Evolutionary conservation across 2,329 filamentous ascomycete genomes (phyloP).

Genomic region (Fusarium algeriense): DNA sequence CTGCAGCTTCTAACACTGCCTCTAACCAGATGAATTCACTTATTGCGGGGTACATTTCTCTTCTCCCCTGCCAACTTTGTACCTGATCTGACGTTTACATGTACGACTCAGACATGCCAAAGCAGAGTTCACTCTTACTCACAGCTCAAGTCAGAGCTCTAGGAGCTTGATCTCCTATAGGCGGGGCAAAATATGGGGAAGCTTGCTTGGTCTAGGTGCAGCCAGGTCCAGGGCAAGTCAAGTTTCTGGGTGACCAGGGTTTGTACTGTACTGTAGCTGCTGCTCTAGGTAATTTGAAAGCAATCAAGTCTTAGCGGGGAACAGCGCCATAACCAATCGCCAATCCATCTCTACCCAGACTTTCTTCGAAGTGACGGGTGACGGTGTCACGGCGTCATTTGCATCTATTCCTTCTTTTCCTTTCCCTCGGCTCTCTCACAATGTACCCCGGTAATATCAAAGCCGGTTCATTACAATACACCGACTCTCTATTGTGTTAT

Average conservation of each 20-base stretch:
- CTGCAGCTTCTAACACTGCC: not conserved
- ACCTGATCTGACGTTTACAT: constrained; percentile 35
- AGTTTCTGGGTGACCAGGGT: constrained; percentile 11
- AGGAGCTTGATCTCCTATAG: constrained; percentile 34
- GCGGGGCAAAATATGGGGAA: constrained; percentile 36
- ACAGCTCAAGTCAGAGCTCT: not conserved
- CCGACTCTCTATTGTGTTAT: not conserved
- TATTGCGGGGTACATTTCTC: constrained; percentile 18
- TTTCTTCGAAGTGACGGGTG: constrained; percentile 25
- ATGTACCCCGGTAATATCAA: constrained; percentile 8
- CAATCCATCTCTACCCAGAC: constrained; percentile 6
- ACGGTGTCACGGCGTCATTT: constrained; percentile 48
- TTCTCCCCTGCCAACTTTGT: constrained; percentile 36
- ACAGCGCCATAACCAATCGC: constrained; percentile 10
- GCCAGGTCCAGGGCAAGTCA: constrained; percentile 5
- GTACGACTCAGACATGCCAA: not conserved
- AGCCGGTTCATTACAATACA: not conserved
- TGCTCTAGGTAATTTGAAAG: not conserved
- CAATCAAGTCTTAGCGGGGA: constrained; percentile 29
- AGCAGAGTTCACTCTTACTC: not conserved
- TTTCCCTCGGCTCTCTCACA: constrained; percentile 21
- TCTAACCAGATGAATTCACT: not conserved
- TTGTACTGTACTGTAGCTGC: not conserved
- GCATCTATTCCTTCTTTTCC: constrained; percentile 4
- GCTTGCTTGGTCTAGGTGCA: constrained; percentile 18